phyloP scores from a whole-genome alignment of 495 filamentous ascomycete genomes.

The Tirmania nivea region DNA sequence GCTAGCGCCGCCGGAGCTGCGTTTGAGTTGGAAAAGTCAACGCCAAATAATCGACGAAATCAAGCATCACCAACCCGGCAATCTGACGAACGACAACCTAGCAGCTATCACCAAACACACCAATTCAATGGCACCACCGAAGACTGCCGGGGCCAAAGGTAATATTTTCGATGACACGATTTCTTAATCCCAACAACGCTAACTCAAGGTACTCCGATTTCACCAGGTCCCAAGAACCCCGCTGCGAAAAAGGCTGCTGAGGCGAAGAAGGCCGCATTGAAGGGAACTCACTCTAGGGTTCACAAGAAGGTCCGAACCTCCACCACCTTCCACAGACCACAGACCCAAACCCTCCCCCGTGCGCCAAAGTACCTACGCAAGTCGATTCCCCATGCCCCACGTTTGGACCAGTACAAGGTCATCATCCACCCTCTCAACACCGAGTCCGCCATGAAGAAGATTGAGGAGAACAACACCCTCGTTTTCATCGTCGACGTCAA shows the following conservation, averaged over 20 bases:
- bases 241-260: conserved; percentile 44
- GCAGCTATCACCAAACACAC: background rate
- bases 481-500: conserved; percentile 98
- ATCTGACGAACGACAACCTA: background rate
- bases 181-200: background rate
- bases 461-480: conserved; percentile 98
- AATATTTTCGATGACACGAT: background rate
- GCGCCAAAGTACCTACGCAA: conserved; percentile 91
- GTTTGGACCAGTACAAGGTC: conserved; percentile 82
- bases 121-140: background rate
- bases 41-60: no score
- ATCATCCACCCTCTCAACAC: conserved; percentile 83
- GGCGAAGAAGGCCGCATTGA: conserved; percentile 82
- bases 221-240: background rate
- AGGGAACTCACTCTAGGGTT: conserved; percentile 64
- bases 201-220: background rate
- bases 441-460: conserved; percentile 99
- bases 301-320: conserved; percentile 72
- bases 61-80: background rate
- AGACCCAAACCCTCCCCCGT: conserved; percentile 79
- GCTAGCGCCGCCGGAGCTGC: no score
- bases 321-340: conserved; percentile 93
- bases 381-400: conserved; percentile 70
- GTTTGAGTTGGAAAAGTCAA: no score
- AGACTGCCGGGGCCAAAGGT: background rate